Percentiles rank a stretch among this genome's conserved stretches.
phyloP scores from a whole-genome alignment of 108 stramenopile genomes.

The Pseudonitzschia multiseries region DNA sequence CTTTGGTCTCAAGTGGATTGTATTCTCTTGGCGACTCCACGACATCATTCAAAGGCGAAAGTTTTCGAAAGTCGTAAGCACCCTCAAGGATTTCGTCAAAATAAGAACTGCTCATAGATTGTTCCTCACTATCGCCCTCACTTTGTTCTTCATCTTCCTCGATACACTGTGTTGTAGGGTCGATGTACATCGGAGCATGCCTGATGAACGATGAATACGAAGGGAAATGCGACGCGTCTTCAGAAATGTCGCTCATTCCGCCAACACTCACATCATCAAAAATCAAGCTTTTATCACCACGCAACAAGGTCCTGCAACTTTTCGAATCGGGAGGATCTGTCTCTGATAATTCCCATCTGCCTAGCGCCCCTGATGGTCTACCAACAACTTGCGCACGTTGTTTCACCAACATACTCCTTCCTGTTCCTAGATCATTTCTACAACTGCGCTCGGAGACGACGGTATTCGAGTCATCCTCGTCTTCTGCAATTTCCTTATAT shows the following conservation, averaged over 20 bases:
- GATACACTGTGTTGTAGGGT: background rate
- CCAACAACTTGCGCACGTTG: slow-evolving; percentile 27
- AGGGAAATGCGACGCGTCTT: background rate
- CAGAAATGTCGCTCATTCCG: slow-evolving; percentile 19
- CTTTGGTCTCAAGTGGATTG: no score
- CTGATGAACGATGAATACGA: background rate
- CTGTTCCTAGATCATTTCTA: slow-evolving; percentile 21
- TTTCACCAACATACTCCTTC: slow-evolving; percentile 24
- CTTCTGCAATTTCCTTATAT: slow-evolving; percentile 30
- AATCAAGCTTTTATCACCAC: background rate
- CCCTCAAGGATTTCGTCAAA: background rate
- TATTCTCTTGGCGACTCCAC: slow-evolving; percentile 11
- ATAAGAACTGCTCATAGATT: background rate
- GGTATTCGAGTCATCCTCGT: background rate
- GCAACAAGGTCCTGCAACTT: background rate
- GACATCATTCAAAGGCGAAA: slow-evolving; percentile 2
- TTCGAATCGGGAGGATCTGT: slow-evolving; percentile 9
- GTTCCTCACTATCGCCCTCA: background rate
- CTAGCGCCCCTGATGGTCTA: slow-evolving; percentile 22
- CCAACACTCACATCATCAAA: slow-evolving; percentile 10
- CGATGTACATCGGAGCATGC: background rate
- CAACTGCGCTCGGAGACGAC: slow-evolving; percentile 15
- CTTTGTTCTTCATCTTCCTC: slow-evolving; percentile 14
- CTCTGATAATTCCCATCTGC: slow-evolving; percentile 17
- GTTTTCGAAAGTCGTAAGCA: slow-evolving; percentile 9